Evolutionary conservation across 805 yeast genomes (phyloP).

Genomic region (Candida quercuum): DNA sequence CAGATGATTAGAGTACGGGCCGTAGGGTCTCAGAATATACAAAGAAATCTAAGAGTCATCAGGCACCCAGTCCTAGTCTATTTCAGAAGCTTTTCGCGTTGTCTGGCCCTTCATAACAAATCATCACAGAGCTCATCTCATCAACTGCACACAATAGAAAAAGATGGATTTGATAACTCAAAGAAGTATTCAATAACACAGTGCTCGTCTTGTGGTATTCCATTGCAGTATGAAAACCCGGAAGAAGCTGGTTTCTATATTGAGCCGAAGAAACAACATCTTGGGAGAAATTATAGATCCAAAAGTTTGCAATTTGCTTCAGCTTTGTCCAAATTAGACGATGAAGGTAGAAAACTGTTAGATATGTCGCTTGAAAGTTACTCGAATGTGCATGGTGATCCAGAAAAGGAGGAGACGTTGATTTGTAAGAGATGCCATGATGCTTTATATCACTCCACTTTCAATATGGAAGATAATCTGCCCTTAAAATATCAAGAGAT

Average conservation of each 20-base stretch:
- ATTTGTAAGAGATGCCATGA: constrained; percentile 55
- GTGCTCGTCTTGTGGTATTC: constrained; percentile 57
- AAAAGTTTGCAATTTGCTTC: constrained; percentile 14
- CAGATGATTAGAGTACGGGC: not conserved
- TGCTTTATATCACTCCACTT: constrained; percentile 39
- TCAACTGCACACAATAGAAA: not conserved
- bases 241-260: constrained; percentile 39
- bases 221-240: constrained; percentile 37
- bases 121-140: not conserved
- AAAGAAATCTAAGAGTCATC: not conserved
- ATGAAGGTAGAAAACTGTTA: constrained; percentile 16
- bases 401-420: constrained; percentile 5
- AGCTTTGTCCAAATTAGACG: constrained; percentile 19
- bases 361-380: constrained; percentile 1
- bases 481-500: constrained; percentile 27
- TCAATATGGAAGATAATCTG: constrained; percentile 29
- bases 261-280: constrained; percentile 19
- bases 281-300: constrained; percentile 5
- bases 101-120: not conserved
- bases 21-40: too few species aligned
- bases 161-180: not conserved
- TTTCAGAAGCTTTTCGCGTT: too few species aligned
- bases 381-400: not conserved
- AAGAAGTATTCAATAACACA: constrained; percentile 5
- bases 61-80: too few species aligned